These are phyloP conservation scores for Pseudopithomyces maydicus DNA, from an alignment of 2,329 filamentous ascomycete species.

Conservation along the genomic window DNA sequence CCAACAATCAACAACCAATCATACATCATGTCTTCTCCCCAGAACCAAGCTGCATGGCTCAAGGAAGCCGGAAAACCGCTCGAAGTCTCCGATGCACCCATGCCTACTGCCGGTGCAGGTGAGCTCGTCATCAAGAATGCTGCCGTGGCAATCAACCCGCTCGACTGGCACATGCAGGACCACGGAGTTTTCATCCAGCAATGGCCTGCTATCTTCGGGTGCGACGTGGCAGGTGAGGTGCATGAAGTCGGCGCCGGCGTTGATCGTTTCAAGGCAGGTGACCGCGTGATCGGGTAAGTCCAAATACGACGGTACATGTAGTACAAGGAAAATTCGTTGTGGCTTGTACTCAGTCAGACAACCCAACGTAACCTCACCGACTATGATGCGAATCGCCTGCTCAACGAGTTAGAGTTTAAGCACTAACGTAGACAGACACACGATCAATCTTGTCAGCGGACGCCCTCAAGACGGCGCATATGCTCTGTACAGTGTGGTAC, in stretches of 20 bases:
- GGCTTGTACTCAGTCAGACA: neutral
- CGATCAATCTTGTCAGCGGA: conserved; percentile 24
- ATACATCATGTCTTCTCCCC: conserved; percentile 5
- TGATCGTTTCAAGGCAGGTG: conserved; percentile 46
- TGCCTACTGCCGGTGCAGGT: conserved; percentile 23
- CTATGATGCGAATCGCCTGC: neutral
- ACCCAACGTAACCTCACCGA: neutral
- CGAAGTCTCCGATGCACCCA: conserved; percentile 25
- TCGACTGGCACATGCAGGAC: conserved; percentile 29
- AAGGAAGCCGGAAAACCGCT: conserved; percentile 19
- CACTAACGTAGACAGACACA: conserved; percentile 18
- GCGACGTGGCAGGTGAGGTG: conserved; percentile 51
- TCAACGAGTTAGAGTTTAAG: neutral
- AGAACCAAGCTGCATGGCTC: conserved; percentile 32
- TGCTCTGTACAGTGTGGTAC: conserved; percentile 37
- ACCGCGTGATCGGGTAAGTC: conserved; percentile 48
- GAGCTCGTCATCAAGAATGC: conserved; percentile 34
- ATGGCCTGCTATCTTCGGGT: conserved; percentile 38
- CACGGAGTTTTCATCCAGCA: conserved; percentile 38
- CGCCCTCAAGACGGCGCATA: conserved; percentile 30
- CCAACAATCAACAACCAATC: neutral
- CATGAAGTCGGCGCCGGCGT: conserved; percentile 49
- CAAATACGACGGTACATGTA: neutral
- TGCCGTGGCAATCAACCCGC: conserved; percentile 34
- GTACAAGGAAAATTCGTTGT: neutral